These are phyloP conservation scores for Eimeria maxima DNA, from an alignment of 169 alveolate genomes.

Conservation along the genomic window DNA sequence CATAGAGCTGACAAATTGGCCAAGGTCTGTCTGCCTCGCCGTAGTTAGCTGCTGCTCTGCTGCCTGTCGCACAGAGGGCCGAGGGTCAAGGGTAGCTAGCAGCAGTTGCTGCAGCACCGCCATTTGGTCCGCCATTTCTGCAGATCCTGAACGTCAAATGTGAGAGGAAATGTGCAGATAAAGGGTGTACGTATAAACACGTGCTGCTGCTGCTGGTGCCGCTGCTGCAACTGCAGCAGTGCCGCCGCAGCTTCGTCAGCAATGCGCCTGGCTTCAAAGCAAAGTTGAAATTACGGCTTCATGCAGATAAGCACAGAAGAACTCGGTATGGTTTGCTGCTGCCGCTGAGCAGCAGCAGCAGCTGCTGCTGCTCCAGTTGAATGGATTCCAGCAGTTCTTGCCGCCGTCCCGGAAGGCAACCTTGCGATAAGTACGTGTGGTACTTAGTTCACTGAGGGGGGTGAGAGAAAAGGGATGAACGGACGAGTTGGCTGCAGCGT, in stretches of 20 bases:
- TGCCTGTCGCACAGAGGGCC: slow-evolving; percentile 76
- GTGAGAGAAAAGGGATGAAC: background rate
- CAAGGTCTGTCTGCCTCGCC: slow-evolving; percentile 74
- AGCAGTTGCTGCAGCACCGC: slow-evolving; percentile 83
- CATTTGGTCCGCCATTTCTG: slow-evolving; percentile 71
- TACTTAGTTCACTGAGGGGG: background rate
- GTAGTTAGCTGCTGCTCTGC: slow-evolving; percentile 81
- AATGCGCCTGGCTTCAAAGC: slow-evolving; percentile 20
- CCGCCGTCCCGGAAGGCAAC: slow-evolving; percentile 47
- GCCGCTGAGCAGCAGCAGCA: slow-evolving; percentile 72
- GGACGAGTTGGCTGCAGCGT: background rate
- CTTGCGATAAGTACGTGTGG: background rate
- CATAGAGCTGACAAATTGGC: slow-evolving; percentile 78
- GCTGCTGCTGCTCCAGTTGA: slow-evolving; percentile 66
- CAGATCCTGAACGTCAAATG: slow-evolving; percentile 16
- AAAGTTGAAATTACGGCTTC: slow-evolving; percentile 30
- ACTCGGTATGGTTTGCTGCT: slow-evolving; percentile 43
- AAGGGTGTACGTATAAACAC: background rate
- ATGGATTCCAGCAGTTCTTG: slow-evolving; percentile 60
- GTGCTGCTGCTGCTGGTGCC: slow-evolving; percentile 62
- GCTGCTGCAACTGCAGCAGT: slow-evolving; percentile 80
- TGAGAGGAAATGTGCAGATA: background rate
- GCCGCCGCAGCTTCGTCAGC: slow-evolving; percentile 77
- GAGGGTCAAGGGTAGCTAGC: slow-evolving; percentile 81
- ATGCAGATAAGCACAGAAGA: slow-evolving; percentile 61